These are phyloP conservation scores for Trichothecium roseum DNA, from an alignment of 2,329 filamentous ascomycete genomes.

Conservation along the genomic window DNA sequence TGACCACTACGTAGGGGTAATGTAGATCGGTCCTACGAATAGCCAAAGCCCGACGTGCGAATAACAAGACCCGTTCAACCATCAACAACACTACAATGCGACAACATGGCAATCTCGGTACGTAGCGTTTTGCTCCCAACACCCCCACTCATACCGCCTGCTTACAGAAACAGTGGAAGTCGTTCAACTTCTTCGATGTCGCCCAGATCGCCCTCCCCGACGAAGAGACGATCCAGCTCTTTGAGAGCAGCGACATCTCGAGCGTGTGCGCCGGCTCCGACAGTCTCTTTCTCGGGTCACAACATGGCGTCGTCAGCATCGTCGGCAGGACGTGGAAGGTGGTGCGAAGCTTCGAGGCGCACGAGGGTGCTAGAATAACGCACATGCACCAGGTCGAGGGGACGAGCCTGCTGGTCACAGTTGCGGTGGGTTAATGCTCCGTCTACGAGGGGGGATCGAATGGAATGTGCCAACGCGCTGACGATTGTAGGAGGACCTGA, in stretches of 20 bases:
- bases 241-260: conserved; percentile 75
- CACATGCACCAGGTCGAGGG: conserved; percentile 89
- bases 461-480: not conserved
- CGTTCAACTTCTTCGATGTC: conserved; percentile 98
- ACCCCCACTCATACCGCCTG: not conserved
- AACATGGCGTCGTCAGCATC: conserved; percentile 79
- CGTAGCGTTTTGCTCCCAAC: not conserved
- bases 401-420: conserved; percentile 75
- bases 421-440: conserved; percentile 39
- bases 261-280: conserved; percentile 80
- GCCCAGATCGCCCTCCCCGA: conserved; percentile 70
- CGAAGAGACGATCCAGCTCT: conserved; percentile 66
- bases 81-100: conserved; percentile 5
- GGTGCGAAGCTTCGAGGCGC: conserved; percentile 74
- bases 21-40: too few species aligned
- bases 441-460: not conserved
- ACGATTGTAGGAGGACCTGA: conserved; percentile 73
- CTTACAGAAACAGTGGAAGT: conserved; percentile 96
- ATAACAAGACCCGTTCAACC: too few species aligned
- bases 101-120: conserved; percentile 15
- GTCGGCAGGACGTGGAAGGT: conserved; percentile 82
- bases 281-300: conserved; percentile 79
- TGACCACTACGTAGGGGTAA: too few species aligned
- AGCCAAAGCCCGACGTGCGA: too few species aligned
- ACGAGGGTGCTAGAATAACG: conserved; percentile 70